phyloP scores from a whole-genome alignment of 2,329 filamentous ascomycete species.

The Neurospora sp. region DNA sequence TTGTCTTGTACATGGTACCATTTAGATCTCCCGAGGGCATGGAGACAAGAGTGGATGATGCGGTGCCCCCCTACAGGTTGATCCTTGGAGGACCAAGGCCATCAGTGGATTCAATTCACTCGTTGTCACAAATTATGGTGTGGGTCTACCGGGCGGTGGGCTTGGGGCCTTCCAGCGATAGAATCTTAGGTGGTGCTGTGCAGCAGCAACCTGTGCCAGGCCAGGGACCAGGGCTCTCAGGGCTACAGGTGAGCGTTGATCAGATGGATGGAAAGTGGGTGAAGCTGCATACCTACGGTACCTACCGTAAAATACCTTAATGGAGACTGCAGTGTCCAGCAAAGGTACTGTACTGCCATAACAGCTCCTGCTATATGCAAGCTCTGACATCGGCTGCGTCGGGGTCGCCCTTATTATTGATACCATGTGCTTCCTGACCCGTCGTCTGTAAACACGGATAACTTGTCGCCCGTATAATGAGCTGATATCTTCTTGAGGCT shows the following conservation, averaged over 20 bases:
- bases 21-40: constrained; percentile 37
- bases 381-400: constrained; percentile 30
- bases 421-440: constrained; percentile 17
- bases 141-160: constrained; percentile 30
- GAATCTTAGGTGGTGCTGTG: constrained; percentile 12
- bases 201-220: constrained; percentile 21
- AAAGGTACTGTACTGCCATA: constrained; percentile 28
- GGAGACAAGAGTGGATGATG: constrained; percentile 34
- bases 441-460: constrained; percentile 16
- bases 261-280: constrained; percentile 16
- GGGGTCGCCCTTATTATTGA: constrained; percentile 22
- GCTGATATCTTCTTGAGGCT: not conserved
- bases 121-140: constrained; percentile 44
- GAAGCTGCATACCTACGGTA: constrained; percentile 9
- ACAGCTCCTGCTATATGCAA: constrained; percentile 30
- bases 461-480: constrained; percentile 5
- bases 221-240: constrained; percentile 27
- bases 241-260: constrained; percentile 19
- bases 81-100: constrained; percentile 31
- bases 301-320: constrained; percentile 4
- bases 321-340: not conserved
- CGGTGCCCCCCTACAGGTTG: constrained; percentile 38
- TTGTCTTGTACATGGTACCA: constrained; percentile 20
- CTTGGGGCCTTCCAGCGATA: constrained; percentile 9
- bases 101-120: constrained; percentile 23